Percentiles rank a stretch among this genome's conserved stretches.
These are phyloP conservation scores for Camellia sinensis DNA, from an alignment of 148 eudicot genomes.

Conservation along the genomic window DNA sequence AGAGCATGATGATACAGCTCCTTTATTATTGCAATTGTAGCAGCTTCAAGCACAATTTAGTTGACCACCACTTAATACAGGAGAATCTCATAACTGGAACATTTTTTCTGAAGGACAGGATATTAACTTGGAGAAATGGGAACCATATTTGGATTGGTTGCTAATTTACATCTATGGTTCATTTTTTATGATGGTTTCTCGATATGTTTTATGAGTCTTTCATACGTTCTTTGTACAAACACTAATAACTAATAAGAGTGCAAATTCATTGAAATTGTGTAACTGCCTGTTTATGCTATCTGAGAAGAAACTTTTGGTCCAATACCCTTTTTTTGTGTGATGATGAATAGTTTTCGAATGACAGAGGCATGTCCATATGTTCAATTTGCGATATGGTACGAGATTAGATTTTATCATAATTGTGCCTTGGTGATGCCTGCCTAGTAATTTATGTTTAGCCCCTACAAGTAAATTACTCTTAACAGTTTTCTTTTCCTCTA, in stretches of 20 bases:
- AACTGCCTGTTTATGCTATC: neutral
- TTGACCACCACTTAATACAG: neutral
- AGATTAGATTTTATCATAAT: no score
- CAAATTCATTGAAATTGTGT: neutral
- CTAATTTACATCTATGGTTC: no score
- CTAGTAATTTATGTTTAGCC: neutral
- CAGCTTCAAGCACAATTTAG: neutral
- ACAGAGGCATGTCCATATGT: neutral
- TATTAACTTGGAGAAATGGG: neutral
- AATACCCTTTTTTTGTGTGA: neutral
- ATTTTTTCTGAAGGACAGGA: neutral
- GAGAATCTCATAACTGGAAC: neutral
- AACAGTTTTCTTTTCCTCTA: conserved; percentile 15
- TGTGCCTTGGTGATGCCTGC: neutral
- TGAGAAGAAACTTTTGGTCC: neutral
- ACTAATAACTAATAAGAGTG: neutral
- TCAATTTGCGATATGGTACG: no score
- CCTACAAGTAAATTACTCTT: neutral
- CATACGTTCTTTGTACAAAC: neutral
- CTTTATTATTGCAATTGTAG: neutral
- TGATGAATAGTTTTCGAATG: neutral
- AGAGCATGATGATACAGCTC: neutral
- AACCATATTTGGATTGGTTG: neutral
- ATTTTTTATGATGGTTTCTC: neutral
- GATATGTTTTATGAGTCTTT: neutral